Base-by-base conservation (phyloP, 805 yeast genomes). In the Vanderwaltozyma tropicalis region DNA sequence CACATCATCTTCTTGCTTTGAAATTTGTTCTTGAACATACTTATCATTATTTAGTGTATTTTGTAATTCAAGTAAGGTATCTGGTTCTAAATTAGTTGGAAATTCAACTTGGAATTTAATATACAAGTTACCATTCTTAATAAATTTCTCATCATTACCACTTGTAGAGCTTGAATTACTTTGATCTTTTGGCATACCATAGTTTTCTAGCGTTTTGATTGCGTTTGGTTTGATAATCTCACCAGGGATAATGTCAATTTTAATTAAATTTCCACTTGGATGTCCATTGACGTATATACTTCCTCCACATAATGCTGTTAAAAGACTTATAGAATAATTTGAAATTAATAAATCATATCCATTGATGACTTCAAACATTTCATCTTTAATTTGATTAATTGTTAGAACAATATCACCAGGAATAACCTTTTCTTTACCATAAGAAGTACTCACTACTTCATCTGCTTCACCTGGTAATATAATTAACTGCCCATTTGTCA, bases 321-420 rank as follows among this genome's bases (percentile, higher is more conserved):
- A 53, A 41, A 77, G 55, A 48, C 72, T 76, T 24, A 77, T 64
- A 32, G 67, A 63, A 28, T 63, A 48, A 27, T 44, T 61, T 22
- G 61, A 67, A 50, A 66, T 52, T 38, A 62, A 61, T 34, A 77
- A 54, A 46, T 74, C 73, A 27, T 68, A 52, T 26, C 58, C 67
- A 12, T 62, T 62, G 39, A 72, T 67, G 15, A 43, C 47, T 4
- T 51, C 47, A 33, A 63, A 58, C 5, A 40, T 42, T 11, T 42
- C 39, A 45, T 71, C 69, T 28, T 65, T 64, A 3, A 39, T 13
- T 27, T 47, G 49, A 17, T 38, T 39, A 18, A 80, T 53, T 1
- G 70, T 72, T 9, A 80, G 68, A 3, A 78, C 59, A 6, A 80
- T 79, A 53, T 80, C 84, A 2, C 88, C 88, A 0, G 87, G 81